phyloP scores from a whole-genome alignment of 495 filamentous ascomycete species.

The Aspergillus mulundensis region DNA sequence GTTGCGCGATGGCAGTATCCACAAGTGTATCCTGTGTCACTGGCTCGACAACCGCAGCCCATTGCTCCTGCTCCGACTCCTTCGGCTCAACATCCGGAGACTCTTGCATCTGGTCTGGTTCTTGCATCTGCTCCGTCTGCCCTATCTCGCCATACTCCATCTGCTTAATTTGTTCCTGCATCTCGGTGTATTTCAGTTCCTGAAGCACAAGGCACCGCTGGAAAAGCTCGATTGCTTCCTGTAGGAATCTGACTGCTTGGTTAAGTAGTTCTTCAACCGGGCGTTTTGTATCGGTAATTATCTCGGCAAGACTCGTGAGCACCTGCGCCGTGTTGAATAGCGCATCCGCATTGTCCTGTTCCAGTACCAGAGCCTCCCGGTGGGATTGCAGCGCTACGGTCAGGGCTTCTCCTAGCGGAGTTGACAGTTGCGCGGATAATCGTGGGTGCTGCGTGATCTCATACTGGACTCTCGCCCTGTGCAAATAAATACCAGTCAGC shows the following conservation, averaged over 20 bases:
- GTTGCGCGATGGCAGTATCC: constrained; percentile 59
- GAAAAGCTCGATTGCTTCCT: constrained; percentile 61
- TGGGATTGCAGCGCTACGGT: constrained; percentile 57
- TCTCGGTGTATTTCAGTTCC: constrained; percentile 52
- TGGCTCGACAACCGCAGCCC: constrained; percentile 58
- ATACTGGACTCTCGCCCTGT: constrained; percentile 60
- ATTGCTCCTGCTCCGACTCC: constrained; percentile 46
- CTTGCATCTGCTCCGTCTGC: constrained; percentile 17
- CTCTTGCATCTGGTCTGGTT: constrained; percentile 8
- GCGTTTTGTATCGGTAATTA: constrained; percentile 44
- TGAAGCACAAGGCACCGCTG: constrained; percentile 58
- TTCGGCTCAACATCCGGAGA: constrained; percentile 16
- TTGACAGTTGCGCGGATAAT: constrained; percentile 51
- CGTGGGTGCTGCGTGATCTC: constrained; percentile 59
- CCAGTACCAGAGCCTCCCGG: constrained; percentile 52
- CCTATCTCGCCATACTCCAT: constrained; percentile 37
- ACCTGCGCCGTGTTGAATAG: constrained; percentile 70
- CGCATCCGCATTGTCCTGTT: constrained; percentile 59
- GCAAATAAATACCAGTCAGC: constrained; percentile 4
- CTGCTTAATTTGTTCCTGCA: constrained; percentile 40
- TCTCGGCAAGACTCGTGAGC: constrained; percentile 60
- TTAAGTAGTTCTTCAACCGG: constrained; percentile 36
- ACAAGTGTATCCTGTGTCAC: constrained; percentile 58
- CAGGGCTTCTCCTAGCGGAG: constrained; percentile 48
- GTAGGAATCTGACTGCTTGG: constrained; percentile 45